A percentile compares a stretch with the other conserved stretches of the same genome.
phyloP scores from a whole-genome alignment of 176 grass and related monocot genomes.

The Eragrostis curvula region DNA sequence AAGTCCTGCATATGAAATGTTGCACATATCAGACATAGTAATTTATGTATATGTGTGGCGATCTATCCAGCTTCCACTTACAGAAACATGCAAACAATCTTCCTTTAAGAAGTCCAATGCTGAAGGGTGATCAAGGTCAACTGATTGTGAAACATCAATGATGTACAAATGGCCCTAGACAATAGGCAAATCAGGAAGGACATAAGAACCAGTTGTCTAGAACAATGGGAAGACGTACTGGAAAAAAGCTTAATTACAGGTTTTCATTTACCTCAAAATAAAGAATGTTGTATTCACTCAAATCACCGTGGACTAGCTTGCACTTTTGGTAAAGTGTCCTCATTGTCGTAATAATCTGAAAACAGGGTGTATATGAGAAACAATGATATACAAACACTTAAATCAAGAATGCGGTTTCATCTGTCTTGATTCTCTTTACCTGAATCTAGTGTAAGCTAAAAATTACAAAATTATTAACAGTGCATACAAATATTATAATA shows the following conservation, averaged over 20 bases:
- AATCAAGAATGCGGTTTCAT: background rate
- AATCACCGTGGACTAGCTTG: conserved; percentile 97
- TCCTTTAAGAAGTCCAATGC: conserved; percentile 90
- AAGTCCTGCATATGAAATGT: conserved; percentile 68
- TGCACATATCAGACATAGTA: background rate
- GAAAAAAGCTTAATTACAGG: conserved; percentile 22
- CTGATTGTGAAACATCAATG: conserved; percentile 97
- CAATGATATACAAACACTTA: conserved; percentile 7
- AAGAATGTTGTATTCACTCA: conserved; percentile 99
- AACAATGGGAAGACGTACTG: background rate
- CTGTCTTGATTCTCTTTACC: background rate
- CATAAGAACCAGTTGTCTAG: background rate
- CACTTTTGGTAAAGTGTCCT: conserved; percentile 90
- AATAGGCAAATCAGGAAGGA: conserved; percentile 2
- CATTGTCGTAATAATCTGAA: conserved; percentile 93
- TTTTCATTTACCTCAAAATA: conserved; percentile 85
- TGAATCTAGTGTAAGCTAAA: background rate
- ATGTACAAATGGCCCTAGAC: conserved; percentile 93
- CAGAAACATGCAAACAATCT: conserved; percentile 97
- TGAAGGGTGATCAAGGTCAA: conserved; percentile 93
- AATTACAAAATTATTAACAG: background rate
- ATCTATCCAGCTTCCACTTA: conserved; percentile 46
- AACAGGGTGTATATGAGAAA: conserved; percentile 40
- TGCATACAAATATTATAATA: background rate
- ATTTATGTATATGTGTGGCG: background rate